Conservation (phyloP, 2,329 filamentous ascomycete genomes). For the Gliomastix tumulicola region DNA sequence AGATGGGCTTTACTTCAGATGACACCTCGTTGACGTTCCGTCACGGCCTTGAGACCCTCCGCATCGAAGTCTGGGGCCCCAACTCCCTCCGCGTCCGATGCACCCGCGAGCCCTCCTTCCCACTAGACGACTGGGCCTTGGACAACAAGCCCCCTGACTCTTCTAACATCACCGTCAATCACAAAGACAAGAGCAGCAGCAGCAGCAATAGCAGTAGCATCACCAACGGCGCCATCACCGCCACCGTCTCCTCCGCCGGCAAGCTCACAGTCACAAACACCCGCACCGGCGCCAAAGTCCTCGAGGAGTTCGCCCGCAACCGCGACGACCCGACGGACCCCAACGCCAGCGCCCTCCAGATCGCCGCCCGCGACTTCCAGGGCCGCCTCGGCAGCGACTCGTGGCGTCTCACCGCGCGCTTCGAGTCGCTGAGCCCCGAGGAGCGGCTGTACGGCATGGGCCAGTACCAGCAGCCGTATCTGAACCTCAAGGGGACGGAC, state of each 20-base stretch:
- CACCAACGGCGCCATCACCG: slow-evolving; percentile 19
- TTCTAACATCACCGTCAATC: not conserved
- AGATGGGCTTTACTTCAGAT: too few relatives aligned
- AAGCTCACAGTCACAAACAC: slow-evolving; percentile 12
- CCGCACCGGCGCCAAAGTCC: slow-evolving; percentile 12
- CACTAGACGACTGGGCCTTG: slow-evolving; percentile 29
- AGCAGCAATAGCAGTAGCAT: slow-evolving; percentile 13
- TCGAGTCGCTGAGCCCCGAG: slow-evolving; percentile 45
- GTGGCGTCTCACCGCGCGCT: slow-evolving; percentile 50
- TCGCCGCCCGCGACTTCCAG: slow-evolving; percentile 53
- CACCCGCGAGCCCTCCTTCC: slow-evolving; percentile 27
- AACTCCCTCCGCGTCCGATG: slow-evolving; percentile 39
- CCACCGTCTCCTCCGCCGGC: not conserved
- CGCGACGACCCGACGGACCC: slow-evolving; percentile 34
- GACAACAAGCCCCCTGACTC: slow-evolving; percentile 8
- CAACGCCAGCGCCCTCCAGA: slow-evolving; percentile 48
- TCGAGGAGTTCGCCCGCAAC: slow-evolving; percentile 22
- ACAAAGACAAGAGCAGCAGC: too few relatives aligned
- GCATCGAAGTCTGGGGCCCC: slow-evolving; percentile 40
- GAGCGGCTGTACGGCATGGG: slow-evolving; percentile 64
- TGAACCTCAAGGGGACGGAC: slow-evolving; percentile 57
- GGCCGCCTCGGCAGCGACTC: slow-evolving; percentile 35
- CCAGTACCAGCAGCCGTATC: slow-evolving; percentile 57
- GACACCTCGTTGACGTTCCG: slow-evolving; percentile 18
- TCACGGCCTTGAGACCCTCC: slow-evolving; percentile 37